Base-by-base conservation (phyloP, 164 flowering plant genomes). In the Tetracentron sinense region DNA sequence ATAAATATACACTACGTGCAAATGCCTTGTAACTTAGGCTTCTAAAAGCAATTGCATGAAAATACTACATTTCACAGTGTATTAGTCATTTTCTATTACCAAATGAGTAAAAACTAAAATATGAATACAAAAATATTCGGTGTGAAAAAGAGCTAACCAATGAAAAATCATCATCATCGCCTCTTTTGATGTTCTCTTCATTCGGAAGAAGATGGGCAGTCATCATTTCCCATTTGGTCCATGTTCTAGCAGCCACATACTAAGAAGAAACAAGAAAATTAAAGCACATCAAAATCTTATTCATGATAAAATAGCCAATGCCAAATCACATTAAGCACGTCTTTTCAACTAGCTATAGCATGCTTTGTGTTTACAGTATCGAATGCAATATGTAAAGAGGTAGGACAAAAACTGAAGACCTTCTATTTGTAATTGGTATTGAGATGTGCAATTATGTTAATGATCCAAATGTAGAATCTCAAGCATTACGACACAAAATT, bases 221-320 rank as follows among this genome's bases (percentile, higher is more conserved):
- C 95, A 86, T 84, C 96, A 89, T 82, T 81, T 94, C 99, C 99
- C 99, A 94, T 72, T 74, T 89, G 47, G 99, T 94, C 99, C 99
- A 94, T 52, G 86, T 81, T 77, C 85, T 89, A 44, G 99, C 96
- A 73, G 97, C 99, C 71, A 77, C 86, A 79, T 76, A 81, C 99
- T 89, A 78, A 35, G 6, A 67, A 46, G 38, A 52, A 50, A 49
- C 14, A 35, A 25, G 30, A 54, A 0, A 73, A 11, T 29, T 25
- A 62, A 20, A 23, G 33, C 58, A 57, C 42, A 2, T 7, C 28
- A 68, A 59, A 50, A 38, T 8, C 44, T 19, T 52, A 31, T 42
- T 22, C 53, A 23, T 1, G 35, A 25, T 5, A 42, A 15, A 49
- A 42, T 25, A 51, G 3, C 17, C n/a, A 6, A 31, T 17, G 22